Base-by-base conservation (phyloP, 2,329 filamentous ascomycete species). In the Coniella vitis region DNA sequence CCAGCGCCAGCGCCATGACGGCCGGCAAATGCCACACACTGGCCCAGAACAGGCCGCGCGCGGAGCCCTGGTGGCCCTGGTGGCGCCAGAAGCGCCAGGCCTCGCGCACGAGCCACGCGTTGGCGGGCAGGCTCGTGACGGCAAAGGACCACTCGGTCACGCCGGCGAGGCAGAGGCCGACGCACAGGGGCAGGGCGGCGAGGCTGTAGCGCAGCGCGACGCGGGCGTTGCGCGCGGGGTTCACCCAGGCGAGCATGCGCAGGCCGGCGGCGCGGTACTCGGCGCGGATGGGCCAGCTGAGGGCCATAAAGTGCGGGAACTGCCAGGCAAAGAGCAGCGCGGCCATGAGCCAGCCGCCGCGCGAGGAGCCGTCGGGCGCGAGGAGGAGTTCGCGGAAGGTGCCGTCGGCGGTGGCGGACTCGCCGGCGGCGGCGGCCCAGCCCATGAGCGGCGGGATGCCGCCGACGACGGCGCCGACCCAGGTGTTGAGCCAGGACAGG, bases 381-480 rank as follows among this genome's bases (percentile, higher is more conserved):
- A 94, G 79, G 0, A 95, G 72, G 35, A 95, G 76, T 61, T 93
- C 88, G 42, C 78, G 75, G 83, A 86, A 93, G 10, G 81, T 84
- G 25, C 86, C 85, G 56, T 84, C 81, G 19, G 77, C 79, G 3
- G 83, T 87, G 8, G 90, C 90, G 38, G 84, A 85, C 65, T 96
- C 89, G 45, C 90, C 90, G 0, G 90, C 90, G 0, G 93, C 93
- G 0, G 93, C 93, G 14, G 90, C 87, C 93, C 93, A 98, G 56
- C 93, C 93, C 93, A 98, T 98, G 29, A 98, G 69, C 1, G 93
- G 93, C 1, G 93, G 91, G 49, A 98, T 95, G 1, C 86, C 90
- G 53, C 93, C 93, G 0, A 98, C 88, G 0, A 98, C 68, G 3
- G 90, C 93, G 14, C 93, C 93, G 14, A 94, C 79, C 93, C 93